Base-by-base conservation (phyloP, 2,329 filamentous ascomycete genomes). In the Epichloe sp. region DNA sequence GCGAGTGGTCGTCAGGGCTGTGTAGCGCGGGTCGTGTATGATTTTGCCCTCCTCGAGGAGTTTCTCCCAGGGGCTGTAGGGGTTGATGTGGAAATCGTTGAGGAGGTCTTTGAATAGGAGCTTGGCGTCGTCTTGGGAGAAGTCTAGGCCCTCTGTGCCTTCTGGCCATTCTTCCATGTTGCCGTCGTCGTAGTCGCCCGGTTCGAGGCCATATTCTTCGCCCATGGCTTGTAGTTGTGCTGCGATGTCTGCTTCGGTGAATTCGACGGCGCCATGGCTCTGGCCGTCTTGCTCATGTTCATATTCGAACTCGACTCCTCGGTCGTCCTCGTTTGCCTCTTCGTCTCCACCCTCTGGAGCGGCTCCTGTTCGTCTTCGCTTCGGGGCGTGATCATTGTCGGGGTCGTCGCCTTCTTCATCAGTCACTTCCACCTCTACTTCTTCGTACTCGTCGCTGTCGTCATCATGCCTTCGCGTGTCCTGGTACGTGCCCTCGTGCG, bases 211-310 rank as follows among this genome's bases (percentile, higher is more conserved):
- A 58, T 90, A 89, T n/a, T 88, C 83, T 57, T 86, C 78, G 50
- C 86, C 88, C 87, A 96, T 95, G 26, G 86, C 83, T 49, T 87
- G 86, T 12, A 98, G 74, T 62, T 98, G 93, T 63, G 84, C 90
- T 37, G 88, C 90, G 59, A 98, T 94, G 62, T 98, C 93, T 49
- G 90, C 91, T 65, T 97, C 93, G 51, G 86, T 87, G 60, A 95
- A 95, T 60, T 96, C 91, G 7, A 93, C 69, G 0, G 78, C 75
- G 1, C 65, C 68, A 1, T 71, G 54, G 72, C 76, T 31, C 7
- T 42, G 14, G 14, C 26, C 31, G 19, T 44, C 19, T 38, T 44
- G 40, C n/a, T 44, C 47, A 15, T 42, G 5, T 21, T 42, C 19
- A n/a, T 36, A n/a, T n/a, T 38, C 47, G 41, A 12, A 11, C 3